These are phyloP conservation scores for Westerdykella sp. DNA, from an alignment of 2,329 filamentous ascomycete species.

Conservation along the genomic window DNA sequence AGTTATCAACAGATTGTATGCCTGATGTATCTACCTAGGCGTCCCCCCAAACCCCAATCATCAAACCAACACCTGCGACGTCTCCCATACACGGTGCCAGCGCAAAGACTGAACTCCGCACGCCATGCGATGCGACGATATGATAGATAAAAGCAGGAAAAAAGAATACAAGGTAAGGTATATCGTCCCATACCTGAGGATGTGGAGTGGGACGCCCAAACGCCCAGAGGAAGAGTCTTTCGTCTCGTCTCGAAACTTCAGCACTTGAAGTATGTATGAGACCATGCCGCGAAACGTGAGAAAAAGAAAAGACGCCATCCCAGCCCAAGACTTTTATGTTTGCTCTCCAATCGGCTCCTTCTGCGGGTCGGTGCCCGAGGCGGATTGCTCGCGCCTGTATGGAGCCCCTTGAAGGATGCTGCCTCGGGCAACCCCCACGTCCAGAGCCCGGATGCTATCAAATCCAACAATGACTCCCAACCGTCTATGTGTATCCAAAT, in stretches of 20 bases:
- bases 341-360: background rate
- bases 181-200: too few relatives aligned
- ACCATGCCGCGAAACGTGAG: background rate
- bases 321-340: background rate
- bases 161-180: background rate
- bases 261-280: constrained; percentile 24
- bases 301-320: constrained; percentile 1
- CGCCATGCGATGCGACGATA: background rate
- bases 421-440: background rate
- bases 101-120: background rate
- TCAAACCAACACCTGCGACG: too few relatives aligned
- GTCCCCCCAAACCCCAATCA: too few relatives aligned
- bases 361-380: background rate
- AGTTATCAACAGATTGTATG: background rate
- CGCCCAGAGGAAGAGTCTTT: background rate
- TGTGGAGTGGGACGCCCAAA: background rate
- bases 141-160: background rate
- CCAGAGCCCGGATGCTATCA: background rate
- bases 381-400: background rate
- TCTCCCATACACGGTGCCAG: background rate
- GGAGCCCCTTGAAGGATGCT: background rate
- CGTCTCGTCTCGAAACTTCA: constrained; percentile 14
- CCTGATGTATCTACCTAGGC: too few relatives aligned
- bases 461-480: background rate
- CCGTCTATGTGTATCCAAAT: constrained; percentile 5